These are phyloP conservation scores for Litsea cubeba DNA, from an alignment of 164 flowering plant species.

Conservation along the genomic window DNA sequence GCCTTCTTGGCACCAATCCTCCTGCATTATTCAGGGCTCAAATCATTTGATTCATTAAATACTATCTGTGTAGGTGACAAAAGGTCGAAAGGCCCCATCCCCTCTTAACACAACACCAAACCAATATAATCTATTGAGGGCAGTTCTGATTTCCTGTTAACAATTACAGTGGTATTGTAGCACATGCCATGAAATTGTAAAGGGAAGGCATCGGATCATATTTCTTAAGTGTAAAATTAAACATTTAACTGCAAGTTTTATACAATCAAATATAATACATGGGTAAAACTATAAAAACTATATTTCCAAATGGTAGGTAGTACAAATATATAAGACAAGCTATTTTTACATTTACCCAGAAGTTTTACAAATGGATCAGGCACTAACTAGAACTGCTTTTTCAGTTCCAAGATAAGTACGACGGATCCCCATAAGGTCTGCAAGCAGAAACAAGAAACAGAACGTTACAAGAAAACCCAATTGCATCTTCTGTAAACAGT, in stretches of 20 bases:
- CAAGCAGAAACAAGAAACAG: constrained; percentile 11
- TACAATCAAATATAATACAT: not conserved
- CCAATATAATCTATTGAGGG: not conserved
- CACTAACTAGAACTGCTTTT: constrained; percentile 15
- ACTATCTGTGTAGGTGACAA: not conserved
- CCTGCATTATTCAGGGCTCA: not conserved
- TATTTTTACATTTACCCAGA: not conserved
- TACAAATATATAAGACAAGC: too few species aligned
- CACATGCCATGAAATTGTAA: not conserved
- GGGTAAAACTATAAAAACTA: not conserved
- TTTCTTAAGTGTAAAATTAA: too few species aligned
- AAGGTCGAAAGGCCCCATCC: not conserved
- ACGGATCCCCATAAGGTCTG: constrained; percentile 52
- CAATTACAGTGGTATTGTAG: not conserved
- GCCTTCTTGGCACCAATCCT: not conserved
- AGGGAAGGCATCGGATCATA: not conserved
- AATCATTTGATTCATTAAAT: too few species aligned
- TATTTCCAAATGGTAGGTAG: not conserved
- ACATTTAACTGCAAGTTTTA: not conserved
- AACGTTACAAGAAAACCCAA: not conserved
- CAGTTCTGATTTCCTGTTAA: not conserved
- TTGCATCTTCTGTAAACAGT: constrained; percentile 2
- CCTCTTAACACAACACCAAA: not conserved
- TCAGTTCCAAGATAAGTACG: constrained; percentile 27
- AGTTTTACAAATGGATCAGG: not conserved